phyloP scores from a whole-genome alignment of 2,329 filamentous ascomycete genomes.

The Nannizziopsis barbatae region DNA sequence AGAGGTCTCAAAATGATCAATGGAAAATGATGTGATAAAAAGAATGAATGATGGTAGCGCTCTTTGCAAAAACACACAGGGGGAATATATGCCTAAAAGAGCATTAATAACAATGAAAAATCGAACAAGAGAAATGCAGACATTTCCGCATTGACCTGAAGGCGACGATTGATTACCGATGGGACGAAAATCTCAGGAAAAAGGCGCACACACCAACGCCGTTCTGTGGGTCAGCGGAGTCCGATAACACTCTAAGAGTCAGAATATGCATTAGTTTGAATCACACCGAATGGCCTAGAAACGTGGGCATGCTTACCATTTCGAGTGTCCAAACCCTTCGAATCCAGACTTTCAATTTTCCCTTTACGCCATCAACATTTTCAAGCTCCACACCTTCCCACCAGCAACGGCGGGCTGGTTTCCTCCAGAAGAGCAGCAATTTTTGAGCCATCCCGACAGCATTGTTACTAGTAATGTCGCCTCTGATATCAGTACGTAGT shows the following conservation, averaged over 20 bases:
- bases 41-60: too few species aligned
- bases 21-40: too few species aligned
- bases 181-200: neutral
- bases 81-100: too few species aligned
- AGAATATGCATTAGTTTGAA: neutral
- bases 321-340: slow-evolving; percentile 95
- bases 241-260: slow-evolving; percentile 15
- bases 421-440: slow-evolving; percentile 92
- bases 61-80: too few species aligned
- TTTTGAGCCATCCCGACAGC: slow-evolving; percentile 98
- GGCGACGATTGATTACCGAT: neutral
- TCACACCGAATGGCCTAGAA: neutral
- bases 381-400: slow-evolving; percentile 95
- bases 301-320: slow-evolving; percentile 52
- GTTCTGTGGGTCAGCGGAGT: slow-evolving; percentile 10
- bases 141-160: too few species aligned
- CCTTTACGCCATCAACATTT: slow-evolving; percentile 78
- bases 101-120: too few species aligned
- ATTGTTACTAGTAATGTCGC: slow-evolving; percentile 61
- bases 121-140: too few species aligned
- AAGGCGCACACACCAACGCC: neutral
- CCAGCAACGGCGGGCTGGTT: slow-evolving; percentile 92
- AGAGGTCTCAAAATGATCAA: too few species aligned
- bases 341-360: slow-evolving; percentile 95
- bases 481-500: slow-evolving; percentile 76